These are phyloP conservation scores for Sporothrix luriei DNA, from an alignment of 2,329 filamentous ascomycete genomes.

Conservation along the genomic window DNA sequence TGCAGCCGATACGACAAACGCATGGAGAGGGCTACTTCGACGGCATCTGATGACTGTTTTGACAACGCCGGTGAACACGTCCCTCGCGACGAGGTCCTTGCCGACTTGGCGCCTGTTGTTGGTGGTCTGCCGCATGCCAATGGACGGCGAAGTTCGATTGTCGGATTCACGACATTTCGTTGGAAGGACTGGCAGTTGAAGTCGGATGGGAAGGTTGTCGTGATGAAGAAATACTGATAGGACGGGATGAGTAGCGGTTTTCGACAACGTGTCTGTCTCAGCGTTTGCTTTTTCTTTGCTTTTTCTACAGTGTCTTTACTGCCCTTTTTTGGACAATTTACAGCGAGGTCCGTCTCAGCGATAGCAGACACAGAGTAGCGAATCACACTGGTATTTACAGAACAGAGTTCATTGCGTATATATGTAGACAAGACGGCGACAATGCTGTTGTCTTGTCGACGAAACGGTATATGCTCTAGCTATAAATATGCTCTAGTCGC, in stretches of 20 bases:
- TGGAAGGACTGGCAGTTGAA: background rate
- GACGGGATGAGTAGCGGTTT: background rate
- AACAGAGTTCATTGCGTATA: background rate
- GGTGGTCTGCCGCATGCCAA: no score
- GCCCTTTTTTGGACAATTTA: background rate
- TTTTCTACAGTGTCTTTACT: background rate
- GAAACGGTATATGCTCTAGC: constrained; percentile 11
- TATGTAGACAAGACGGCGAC: background rate
- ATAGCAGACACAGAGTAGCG: constrained; percentile 3
- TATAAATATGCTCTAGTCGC: constrained; percentile 4
- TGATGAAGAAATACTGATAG: background rate
- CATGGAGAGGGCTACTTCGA: no score
- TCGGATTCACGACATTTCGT: no score
- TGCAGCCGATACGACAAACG: background rate
- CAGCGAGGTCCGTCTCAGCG: background rate
- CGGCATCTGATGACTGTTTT: background rate
- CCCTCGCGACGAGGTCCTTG: no score
- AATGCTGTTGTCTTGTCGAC: background rate
- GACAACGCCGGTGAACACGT: background rate
- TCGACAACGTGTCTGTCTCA: background rate
- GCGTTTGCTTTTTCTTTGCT: background rate
- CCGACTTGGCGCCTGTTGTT: no score
- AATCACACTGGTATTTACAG: background rate
- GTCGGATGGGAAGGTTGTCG: background rate
- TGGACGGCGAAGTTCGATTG: no score